A percentile compares a stretch with the other conserved stretches of the same genome.
Evolutionary conservation across 192 early-diverging fungal genomes (phyloP).

Genomic region (Phlyctochytrium bullatum): DNA sequence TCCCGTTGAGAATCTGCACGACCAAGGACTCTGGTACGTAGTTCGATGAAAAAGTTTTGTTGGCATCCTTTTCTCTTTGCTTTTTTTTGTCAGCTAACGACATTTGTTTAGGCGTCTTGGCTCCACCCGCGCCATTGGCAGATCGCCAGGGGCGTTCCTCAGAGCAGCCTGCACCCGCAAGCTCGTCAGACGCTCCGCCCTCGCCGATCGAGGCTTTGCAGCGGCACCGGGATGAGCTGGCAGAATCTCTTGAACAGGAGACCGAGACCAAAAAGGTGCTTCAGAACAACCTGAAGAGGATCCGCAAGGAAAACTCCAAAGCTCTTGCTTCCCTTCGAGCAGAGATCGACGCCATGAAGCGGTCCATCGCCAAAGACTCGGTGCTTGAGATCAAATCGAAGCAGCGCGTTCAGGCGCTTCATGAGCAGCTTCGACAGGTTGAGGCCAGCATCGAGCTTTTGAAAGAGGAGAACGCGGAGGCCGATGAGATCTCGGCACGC

Average conservation of each 20-base stretch:
- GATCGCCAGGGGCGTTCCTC: too few relatives aligned
- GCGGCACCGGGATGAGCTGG: neutral
- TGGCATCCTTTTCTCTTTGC: too few relatives aligned
- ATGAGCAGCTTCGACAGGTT: neutral
- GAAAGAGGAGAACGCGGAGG: neutral
- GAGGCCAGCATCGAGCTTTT: neutral
- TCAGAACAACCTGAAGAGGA: neutral
- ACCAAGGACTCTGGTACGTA: neutral
- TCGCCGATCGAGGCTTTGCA: too few relatives aligned
- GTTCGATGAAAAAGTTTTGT: too few relatives aligned
- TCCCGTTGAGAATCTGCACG: neutral
- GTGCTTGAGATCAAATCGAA: neutral
- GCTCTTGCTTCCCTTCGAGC: neutral
- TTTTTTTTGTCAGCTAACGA: too few relatives aligned
- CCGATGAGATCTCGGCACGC: neutral
- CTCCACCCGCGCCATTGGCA: too few relatives aligned
- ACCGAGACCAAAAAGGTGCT: neutral
- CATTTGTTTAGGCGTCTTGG: too few relatives aligned
- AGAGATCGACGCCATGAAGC: neutral
- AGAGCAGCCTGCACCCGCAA: too few relatives aligned
- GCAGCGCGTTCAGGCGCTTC: neutral
- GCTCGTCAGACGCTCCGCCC: too few relatives aligned
- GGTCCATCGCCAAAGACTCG: neutral
- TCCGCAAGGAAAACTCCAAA: neutral
- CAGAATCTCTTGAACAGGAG: neutral